Base-by-base conservation (phyloP, 2,329 filamentous ascomycete genomes). In the Fusarium buharicum region DNA sequence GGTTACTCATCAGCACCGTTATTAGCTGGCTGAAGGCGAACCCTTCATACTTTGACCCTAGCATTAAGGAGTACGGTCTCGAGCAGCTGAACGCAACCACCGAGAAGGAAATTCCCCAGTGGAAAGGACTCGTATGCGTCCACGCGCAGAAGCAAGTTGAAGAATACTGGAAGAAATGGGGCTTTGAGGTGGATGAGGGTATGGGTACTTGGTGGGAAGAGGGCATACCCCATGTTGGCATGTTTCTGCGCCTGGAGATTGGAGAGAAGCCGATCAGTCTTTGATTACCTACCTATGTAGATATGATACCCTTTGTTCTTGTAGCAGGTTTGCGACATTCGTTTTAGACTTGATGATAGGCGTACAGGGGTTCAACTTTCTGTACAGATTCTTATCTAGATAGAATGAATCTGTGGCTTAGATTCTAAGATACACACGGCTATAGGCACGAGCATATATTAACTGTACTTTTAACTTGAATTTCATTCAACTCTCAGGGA, bases 161-260 rank as follows among this genome's bases (percentile, higher is more conserved):
- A 63, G 77, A 76, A 24, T 79, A 88, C 66, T 98, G 93, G 86
- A 77, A 79, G 70, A 84, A 81, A 70, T 84, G 89, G 75, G 93
- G 92, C 0, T 97, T 97, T 74, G 77, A 80, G 60, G 79, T 85
- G 10, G 93, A 97, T 75, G 83, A 90, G 70, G 80, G 77, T 10
- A 86, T 94, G 84, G 91, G 91, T 1, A 82, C 74, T 28, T 97
- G 93, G 92, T 81, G 82, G 60, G 93, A 97, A 75, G 92, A 95
- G 71, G 91, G 90, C 4, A 94, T 97, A 50, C 81, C 85, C 64
- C 92, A 97, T 79, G 83, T 96, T 16, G 93, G 91, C 57, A 96
- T 97, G 93, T 96, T 85, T 63, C 70, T 75, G 63, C 77, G 84
- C 30, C 57, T 87, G 24, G 70, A 79, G 4, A 59, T 80, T 4